A percentile compares a stretch with the other conserved stretches of the same genome.
Conservation (phyloP, 179 eudicot species). For the Carnegiea gigantea region DNA sequence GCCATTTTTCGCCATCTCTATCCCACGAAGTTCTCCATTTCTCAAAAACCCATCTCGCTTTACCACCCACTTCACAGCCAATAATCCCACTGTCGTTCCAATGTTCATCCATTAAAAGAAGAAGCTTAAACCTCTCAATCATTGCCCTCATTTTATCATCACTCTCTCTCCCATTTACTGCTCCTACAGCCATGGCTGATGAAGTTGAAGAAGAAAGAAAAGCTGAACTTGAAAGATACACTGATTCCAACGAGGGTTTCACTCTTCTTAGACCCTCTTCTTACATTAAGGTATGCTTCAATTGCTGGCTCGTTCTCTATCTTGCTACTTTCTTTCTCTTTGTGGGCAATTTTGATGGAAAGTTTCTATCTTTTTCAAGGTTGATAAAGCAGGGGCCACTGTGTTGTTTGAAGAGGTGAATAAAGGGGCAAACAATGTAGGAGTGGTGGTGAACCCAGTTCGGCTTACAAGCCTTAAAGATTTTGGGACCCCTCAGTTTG, state of each 20-base stretch:
- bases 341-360: constrained; percentile 9
- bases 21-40: constrained; percentile 14
- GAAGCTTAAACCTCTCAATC: constrained; percentile 43
- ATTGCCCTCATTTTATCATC: constrained; percentile 40
- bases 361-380: constrained; percentile 34
- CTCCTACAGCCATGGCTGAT: constrained; percentile 36
- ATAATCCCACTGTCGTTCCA: constrained; percentile 7
- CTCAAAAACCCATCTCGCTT: constrained; percentile 23
- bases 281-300: constrained; percentile 55
- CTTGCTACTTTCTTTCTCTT: not conserved
- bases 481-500: constrained; percentile 79
- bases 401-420: constrained; percentile 72
- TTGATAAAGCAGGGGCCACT: constrained; percentile 93
- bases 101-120: constrained; percentile 32
- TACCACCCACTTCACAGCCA: not conserved
- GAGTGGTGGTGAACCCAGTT: constrained; percentile 84
- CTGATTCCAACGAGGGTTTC: constrained; percentile 65
- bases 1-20: constrained; percentile 5
- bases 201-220: constrained; percentile 15
- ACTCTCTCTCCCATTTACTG: constrained; percentile 16
- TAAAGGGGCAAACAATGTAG: constrained; percentile 67
- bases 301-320: not conserved
- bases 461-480: constrained; percentile 58
- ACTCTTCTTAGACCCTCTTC: constrained; percentile 77
- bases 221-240: constrained; percentile 52